Conservation (phyloP, 2,329 filamentous ascomycete genomes). For the Harringtonia lauricola region DNA sequence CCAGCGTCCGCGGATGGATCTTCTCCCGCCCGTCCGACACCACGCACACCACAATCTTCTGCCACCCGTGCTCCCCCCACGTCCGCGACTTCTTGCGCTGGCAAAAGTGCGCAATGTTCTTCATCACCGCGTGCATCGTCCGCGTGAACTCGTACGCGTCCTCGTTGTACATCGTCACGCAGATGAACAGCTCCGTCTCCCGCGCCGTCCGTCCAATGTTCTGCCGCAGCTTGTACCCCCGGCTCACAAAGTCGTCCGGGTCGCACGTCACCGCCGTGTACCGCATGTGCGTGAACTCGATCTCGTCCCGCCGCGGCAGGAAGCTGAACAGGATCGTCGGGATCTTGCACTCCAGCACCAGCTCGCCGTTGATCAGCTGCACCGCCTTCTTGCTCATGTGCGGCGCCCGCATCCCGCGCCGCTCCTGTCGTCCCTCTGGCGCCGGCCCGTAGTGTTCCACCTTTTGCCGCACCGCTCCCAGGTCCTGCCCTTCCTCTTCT, state of each 20-base stretch:
- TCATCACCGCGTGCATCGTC: slow-evolving; percentile 98
- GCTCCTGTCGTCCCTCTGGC: slow-evolving; percentile 74
- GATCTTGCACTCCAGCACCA: slow-evolving; percentile 97
- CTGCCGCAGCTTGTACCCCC: slow-evolving; percentile 84
- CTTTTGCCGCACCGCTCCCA: slow-evolving; percentile 42
- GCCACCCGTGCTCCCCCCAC: slow-evolving; percentile 95
- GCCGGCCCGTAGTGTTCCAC: slow-evolving; percentile 78
- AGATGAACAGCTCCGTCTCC: slow-evolving; percentile 92
- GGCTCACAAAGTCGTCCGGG: slow-evolving; percentile 82
- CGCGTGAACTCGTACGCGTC: slow-evolving; percentile 93
- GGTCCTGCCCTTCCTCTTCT: too few relatives aligned
- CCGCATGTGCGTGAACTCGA: slow-evolving; percentile 93
- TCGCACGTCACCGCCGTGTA: slow-evolving; percentile 95
- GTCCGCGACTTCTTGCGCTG: slow-evolving; percentile 83
- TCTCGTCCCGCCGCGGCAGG: slow-evolving; percentile 79
- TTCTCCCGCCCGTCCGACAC: slow-evolving; percentile 85
- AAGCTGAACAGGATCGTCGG: slow-evolving; percentile 98
- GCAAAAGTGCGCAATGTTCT: slow-evolving; percentile 96
- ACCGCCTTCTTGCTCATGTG: slow-evolving; percentile 93
- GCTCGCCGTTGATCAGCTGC: slow-evolving; percentile 90
- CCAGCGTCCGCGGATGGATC: slow-evolving; percentile 85
- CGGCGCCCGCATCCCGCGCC: slow-evolving; percentile 74
- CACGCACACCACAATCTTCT: slow-evolving; percentile 97
- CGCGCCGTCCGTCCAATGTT: slow-evolving; percentile 84
- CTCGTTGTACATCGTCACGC: slow-evolving; percentile 98